Evolutionary conservation across 805 yeast genomes (phyloP).

Genomic region (Monosporozyma aerobia): DNA sequence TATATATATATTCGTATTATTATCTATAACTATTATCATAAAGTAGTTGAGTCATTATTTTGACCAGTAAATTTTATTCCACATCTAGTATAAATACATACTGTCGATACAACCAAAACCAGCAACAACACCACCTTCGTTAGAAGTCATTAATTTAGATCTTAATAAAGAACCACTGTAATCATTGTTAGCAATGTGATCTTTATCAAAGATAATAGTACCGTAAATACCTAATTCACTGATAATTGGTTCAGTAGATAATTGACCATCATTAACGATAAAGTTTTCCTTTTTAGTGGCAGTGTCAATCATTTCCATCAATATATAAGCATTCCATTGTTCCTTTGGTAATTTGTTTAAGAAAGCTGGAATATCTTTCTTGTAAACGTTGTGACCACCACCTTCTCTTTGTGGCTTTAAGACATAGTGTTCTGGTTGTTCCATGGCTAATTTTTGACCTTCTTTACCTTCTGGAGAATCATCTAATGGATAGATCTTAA

Average conservation of each 20-base stretch:
- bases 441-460: slow-evolving; percentile 62
- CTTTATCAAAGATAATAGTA: slow-evolving; percentile 62
- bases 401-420: slow-evolving; percentile 98
- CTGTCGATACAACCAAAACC: slow-evolving; percentile 97
- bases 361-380: slow-evolving; percentile 72
- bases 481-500: slow-evolving; percentile 81
- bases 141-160: slow-evolving; percentile 75
- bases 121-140: slow-evolving; percentile 99
- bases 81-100: slow-evolving; percentile 29
- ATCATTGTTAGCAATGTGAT: slow-evolving; percentile 50
- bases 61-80: not conserved
- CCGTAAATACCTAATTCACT: slow-evolving; percentile 94
- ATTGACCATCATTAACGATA: slow-evolving; percentile 56
- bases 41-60: not conserved
- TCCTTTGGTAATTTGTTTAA: slow-evolving; percentile 47
- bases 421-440: slow-evolving; percentile 62
- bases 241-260: slow-evolving; percentile 63
- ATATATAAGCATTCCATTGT: slow-evolving; percentile 83
- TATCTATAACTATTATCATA: not conserved
- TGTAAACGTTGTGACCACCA: slow-evolving; percentile 93
- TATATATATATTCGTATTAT: not conserved
- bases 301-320: slow-evolving; percentile 89
- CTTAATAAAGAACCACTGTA: slow-evolving; percentile 80
- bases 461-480: slow-evolving; percentile 47
- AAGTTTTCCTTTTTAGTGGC: slow-evolving; percentile 51